These are phyloP conservation scores for Gyrodon lividus DNA, from an alignment of 768 basidiomycete species.

Conservation along the genomic window DNA sequence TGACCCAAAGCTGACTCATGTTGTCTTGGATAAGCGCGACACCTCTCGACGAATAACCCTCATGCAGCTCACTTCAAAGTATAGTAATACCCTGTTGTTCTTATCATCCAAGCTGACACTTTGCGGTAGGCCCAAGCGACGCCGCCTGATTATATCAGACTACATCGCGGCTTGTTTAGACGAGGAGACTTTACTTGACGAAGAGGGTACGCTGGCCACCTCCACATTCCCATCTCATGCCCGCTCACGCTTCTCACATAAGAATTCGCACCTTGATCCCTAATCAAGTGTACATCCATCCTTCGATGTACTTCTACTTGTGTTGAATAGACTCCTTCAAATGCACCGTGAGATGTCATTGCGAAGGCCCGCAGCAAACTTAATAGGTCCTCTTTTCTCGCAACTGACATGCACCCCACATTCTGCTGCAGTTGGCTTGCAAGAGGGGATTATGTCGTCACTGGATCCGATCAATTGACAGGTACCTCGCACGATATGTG, in stretches of 20 bases:
- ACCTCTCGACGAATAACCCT: slow-evolving; percentile 68
- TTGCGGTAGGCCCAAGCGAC: slow-evolving; percentile 66
- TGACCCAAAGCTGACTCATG: slow-evolving; percentile 82
- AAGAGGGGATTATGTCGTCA: background rate
- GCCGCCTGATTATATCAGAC: slow-evolving; percentile 74
- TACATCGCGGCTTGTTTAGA: slow-evolving; percentile 79
- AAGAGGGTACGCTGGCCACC: slow-evolving; percentile 53
- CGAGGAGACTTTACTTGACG: slow-evolving; percentile 80
- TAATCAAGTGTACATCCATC: background rate
- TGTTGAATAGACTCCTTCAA: background rate
- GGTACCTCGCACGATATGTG: background rate
- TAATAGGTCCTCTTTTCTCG: background rate
- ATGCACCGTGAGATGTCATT: background rate
- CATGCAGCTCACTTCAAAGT: slow-evolving; percentile 72
- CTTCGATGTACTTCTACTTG: background rate
- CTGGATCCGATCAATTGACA: background rate
- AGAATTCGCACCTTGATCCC: slow-evolving; percentile 28
- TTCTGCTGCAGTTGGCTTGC: too few species aligned
- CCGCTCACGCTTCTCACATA: slow-evolving; percentile 3
- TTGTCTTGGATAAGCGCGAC: slow-evolving; percentile 83
- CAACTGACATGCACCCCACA: too few species aligned
- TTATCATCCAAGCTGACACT: slow-evolving; percentile 10
- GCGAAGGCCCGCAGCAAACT: background rate
- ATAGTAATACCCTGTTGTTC: slow-evolving; percentile 23
- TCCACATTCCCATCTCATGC: background rate